Conservation (phyloP, 257 asterid species). For the Haberlea rhodopensis region DNA sequence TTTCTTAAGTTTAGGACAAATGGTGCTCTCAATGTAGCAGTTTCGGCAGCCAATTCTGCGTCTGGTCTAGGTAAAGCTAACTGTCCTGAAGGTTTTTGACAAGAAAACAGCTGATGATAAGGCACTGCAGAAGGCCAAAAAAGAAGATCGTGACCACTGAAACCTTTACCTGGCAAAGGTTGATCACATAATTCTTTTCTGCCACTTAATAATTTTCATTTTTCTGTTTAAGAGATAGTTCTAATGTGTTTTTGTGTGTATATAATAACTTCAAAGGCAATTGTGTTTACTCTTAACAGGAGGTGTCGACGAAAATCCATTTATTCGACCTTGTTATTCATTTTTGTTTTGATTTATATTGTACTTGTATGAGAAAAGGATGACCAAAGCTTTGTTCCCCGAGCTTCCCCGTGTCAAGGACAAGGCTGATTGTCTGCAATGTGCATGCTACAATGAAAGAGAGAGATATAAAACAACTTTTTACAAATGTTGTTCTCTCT, state of each 20-base stretch:
- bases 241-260: background rate
- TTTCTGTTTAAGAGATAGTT: background rate
- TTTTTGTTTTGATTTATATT: conserved; percentile 4
- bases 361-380: conserved; percentile 82
- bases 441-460: conserved; percentile 80
- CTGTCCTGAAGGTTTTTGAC: conserved; percentile 80
- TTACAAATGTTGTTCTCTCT: conserved; percentile 69
- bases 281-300: conserved; percentile 48
- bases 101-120: conserved; percentile 74
- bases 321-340: conserved; percentile 6
- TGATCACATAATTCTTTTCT: conserved; percentile 22
- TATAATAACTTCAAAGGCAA: conserved; percentile 2
- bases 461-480: conserved; percentile 53
- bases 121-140: conserved; percentile 72
- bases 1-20: conserved; percentile 79
- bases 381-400: conserved; percentile 81
- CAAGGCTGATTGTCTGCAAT: conserved; percentile 83
- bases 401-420: conserved; percentile 79
- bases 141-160: conserved; percentile 67
- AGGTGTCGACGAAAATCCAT: conserved; percentile 70
- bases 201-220: conserved; percentile 16
- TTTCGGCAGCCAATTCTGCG: conserved; percentile 58
- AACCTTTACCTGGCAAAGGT: conserved; percentile 94
- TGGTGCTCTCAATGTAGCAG: conserved; percentile 69
- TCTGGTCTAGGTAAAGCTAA: conserved; percentile 67